These are phyloP conservation scores for Lipomyces chichibuensis DNA, from an alignment of 805 yeast species.

Conservation along the genomic window DNA sequence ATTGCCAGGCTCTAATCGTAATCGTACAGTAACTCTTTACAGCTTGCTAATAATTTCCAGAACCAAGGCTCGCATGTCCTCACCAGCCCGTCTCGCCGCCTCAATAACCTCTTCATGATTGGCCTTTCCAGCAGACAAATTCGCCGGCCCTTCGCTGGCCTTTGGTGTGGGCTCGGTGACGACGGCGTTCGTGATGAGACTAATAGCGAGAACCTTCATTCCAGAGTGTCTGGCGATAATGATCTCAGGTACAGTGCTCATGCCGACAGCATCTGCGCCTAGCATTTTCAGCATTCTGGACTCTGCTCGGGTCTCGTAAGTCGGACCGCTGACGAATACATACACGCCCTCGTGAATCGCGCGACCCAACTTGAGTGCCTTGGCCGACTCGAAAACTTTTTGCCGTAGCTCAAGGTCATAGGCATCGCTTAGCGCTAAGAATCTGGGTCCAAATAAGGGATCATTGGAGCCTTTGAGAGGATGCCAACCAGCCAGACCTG, in stretches of 20 bases:
- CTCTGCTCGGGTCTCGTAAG: constrained; percentile 92
- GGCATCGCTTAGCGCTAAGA: constrained; percentile 86
- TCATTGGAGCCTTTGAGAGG: constrained; percentile 88
- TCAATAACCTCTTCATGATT: constrained; percentile 90
- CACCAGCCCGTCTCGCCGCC: constrained; percentile 76
- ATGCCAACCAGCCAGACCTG: constrained; percentile 87
- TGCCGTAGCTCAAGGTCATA: constrained; percentile 75
- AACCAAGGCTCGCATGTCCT: constrained; percentile 74
- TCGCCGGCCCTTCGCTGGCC: constrained; percentile 37
- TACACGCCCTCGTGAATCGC: constrained; percentile 84
- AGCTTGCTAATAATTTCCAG: constrained; percentile 38
- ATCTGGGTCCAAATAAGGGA: constrained; percentile 79
- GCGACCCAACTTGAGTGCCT: constrained; percentile 55
- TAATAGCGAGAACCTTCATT: constrained; percentile 77
- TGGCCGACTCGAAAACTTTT: constrained; percentile 59
- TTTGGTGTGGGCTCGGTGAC: constrained; percentile 56
- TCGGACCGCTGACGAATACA: constrained; percentile 86
- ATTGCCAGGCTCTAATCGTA: not conserved
- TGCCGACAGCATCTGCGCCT: constrained; percentile 96
- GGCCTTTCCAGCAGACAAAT: constrained; percentile 73
- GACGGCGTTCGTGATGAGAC: constrained; percentile 83
- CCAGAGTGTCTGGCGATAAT: constrained; percentile 89
- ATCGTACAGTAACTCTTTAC: not conserved
- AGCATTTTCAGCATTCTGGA: constrained; percentile 67
- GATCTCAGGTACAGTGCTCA: constrained; percentile 98